Percentiles rank a stretch among this genome's conserved stretches.
These are phyloP conservation scores for Chlorella sp. DNA, from an alignment of 139 green algal species.

Conservation along the genomic window DNA sequence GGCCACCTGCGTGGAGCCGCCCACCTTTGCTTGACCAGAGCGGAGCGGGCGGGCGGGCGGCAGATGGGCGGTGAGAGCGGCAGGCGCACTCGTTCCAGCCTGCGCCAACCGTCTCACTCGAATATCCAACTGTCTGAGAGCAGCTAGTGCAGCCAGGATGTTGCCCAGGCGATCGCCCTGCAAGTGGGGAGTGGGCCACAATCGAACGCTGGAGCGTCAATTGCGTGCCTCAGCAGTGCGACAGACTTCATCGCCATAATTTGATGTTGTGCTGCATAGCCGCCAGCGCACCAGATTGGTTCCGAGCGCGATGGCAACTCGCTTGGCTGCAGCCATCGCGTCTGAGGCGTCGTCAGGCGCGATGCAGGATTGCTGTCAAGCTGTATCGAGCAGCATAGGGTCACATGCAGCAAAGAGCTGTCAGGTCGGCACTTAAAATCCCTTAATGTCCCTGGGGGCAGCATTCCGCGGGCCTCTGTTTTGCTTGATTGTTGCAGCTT, in stretches of 20 bases:
- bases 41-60: background rate
- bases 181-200: background rate
- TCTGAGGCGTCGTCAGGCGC: too few species aligned
- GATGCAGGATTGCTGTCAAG: too few species aligned
- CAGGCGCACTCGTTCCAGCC: background rate
- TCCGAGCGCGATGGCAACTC: constrained; percentile 17
- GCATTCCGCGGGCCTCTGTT: too few species aligned
- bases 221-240: background rate
- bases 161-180: constrained; percentile 38
- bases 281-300: constrained; percentile 19
- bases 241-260: background rate
- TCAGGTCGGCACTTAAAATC: too few species aligned
- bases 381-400: too few species aligned
- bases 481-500: too few species aligned
- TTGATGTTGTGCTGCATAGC: background rate
- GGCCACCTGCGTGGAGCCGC: constrained; percentile 49
- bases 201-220: background rate
- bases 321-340: too few species aligned
- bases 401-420: too few species aligned
- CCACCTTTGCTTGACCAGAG: background rate
- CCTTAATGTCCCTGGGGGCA: too few species aligned
- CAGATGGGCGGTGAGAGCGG: background rate
- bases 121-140: constrained; percentile 1
- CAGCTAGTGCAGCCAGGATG: constrained; percentile 23
- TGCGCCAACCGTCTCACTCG: background rate